Evolutionary conservation across 1,139 yeast species (phyloP), one percentile per base, ranked within the genome.

Genomic region (Nadsonia starkeyi-henricii): DNA sequence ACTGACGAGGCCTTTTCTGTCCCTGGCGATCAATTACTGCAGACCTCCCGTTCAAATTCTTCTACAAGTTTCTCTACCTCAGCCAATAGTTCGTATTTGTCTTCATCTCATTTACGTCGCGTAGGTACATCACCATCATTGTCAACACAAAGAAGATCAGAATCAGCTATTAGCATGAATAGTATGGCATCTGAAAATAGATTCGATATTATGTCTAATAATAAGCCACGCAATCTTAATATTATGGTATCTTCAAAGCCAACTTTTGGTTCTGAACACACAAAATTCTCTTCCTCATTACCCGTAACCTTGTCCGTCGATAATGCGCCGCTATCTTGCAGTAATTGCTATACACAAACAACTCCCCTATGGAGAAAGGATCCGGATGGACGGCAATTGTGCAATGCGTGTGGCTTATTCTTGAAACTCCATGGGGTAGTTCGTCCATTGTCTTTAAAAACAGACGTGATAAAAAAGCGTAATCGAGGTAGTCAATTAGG

Each of bases 341-440:
- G 91, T 17, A 88, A 88, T 65, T 88, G 96, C 64, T 80, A 81
- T 58, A 88, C 96, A 1, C 84, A 77, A 57, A 88, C 91, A 9
- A 88, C 96, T 0, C 96, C 96, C 1, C 70, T 88, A 47, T 88
- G 96, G 96, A 73, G 96, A 60, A 73, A 96, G 51, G 91, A 85
- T 60, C 86, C 89, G 23, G 81, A 85, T 42, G 96, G 96, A 8
- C 86, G 85, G 60, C 94, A 94, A 1, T 69, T 88, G 51, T 88
- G 96, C 63, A 88, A 88, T 62, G 96, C 96, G 1, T 88, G 96
- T 68, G 96, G 96, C 0, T 70, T 88, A 52, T 88, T 88, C 58
- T 69, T 84, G 57, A 88, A 88, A 64, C 71, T 88, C 41, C 96
- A 88, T 60, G 96, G 96, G 43, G 86, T 89, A 46, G 91, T 89